A percentile compares a stretch with the other conserved stretches of the same genome.
phyloP scores from a whole-genome alignment of 441 rosid genomes.

The Bocquillonia castaneifolia region DNA sequence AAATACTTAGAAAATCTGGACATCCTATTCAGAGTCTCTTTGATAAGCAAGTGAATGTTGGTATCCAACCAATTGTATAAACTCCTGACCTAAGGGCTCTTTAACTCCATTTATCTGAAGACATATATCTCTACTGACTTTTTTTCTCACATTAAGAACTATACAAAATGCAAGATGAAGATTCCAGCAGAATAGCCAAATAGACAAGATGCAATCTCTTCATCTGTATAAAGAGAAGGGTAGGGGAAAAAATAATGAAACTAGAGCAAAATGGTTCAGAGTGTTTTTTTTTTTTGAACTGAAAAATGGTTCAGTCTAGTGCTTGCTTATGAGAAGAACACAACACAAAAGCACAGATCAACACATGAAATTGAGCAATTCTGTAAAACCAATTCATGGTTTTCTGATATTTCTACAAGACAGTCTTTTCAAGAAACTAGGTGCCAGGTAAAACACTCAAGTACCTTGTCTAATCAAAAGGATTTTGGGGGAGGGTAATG shows the following conservation, averaged over 20 bases:
- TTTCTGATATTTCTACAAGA: background rate
- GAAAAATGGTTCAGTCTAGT: too few species aligned
- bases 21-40: background rate
- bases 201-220: background rate
- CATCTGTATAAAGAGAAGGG: background rate
- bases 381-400: background rate
- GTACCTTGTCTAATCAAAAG: background rate
- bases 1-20: background rate
- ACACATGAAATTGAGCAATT: background rate
- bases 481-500: background rate
- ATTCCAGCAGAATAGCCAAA: background rate
- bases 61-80: background rate
- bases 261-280: background rate
- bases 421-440: background rate
- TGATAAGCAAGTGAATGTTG: background rate
- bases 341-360: background rate
- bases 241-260: background rate
- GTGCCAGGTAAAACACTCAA: background rate
- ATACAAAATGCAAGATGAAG: background rate
- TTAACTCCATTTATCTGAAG: background rate
- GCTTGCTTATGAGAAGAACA: too few species aligned
- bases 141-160: background rate
- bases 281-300: too few species aligned
- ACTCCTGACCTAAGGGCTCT: background rate
- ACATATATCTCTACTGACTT: background rate